These are phyloP conservation scores for Amaranthus cruentus DNA, from an alignment of 148 eudicot species.

Conservation along the genomic window DNA sequence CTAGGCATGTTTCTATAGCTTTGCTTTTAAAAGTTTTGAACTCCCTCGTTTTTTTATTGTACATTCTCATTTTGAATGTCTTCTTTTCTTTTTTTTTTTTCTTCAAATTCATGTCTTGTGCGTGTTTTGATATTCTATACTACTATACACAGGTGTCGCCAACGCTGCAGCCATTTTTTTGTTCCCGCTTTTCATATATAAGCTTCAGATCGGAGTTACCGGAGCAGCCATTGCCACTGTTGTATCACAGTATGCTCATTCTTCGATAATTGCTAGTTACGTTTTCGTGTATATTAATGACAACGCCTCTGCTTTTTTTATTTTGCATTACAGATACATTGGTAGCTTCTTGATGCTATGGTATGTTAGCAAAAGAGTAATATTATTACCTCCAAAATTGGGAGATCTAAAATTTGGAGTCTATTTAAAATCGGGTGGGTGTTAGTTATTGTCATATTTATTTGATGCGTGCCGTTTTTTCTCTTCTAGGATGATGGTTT, in stretches of 20 bases:
- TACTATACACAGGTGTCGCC: constrained; percentile 59
- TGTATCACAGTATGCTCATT: constrained; percentile 71
- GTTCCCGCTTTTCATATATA: constrained; percentile 71
- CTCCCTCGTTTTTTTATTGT: not conserved
- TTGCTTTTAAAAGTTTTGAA: not conserved
- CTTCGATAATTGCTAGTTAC: constrained; percentile 9
- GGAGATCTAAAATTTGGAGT: constrained; percentile 67
- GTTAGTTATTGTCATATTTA: not conserved
- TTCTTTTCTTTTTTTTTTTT: not conserved
- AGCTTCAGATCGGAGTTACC: constrained; percentile 59
- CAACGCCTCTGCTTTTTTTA: not conserved
- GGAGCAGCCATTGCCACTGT: constrained; percentile 95
- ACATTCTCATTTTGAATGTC: not conserved
- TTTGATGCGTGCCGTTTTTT: not conserved
- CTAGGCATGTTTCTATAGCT: constrained; percentile 50
- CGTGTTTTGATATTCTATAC: constrained; percentile 2
- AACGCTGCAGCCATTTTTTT: constrained; percentile 69
- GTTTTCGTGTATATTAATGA: constrained; percentile 5
- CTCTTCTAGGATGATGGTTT: not conserved
- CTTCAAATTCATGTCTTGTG: not conserved
- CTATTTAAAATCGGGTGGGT: constrained; percentile 85
- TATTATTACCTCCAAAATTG: constrained; percentile 73
- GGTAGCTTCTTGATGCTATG: constrained; percentile 71
- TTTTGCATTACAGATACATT: constrained; percentile 45
- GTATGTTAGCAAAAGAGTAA: constrained; percentile 59